phyloP scores from a whole-genome alignment of 192 early-diverging fungal genomes.

The Endogone sp. region DNA sequence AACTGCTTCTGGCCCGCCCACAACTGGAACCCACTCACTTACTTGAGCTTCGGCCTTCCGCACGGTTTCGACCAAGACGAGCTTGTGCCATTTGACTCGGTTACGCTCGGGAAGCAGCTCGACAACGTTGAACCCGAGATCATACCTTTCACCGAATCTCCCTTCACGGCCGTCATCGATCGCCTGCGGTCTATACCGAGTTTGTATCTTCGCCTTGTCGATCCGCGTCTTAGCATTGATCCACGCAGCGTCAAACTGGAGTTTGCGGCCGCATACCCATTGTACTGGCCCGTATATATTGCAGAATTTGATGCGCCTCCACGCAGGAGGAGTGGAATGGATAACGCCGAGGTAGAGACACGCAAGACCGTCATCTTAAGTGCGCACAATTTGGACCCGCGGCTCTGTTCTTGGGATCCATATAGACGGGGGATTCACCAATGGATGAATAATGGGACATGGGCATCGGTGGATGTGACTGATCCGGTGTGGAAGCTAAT shows the following conservation, averaged over 20 bases:
- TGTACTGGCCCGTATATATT: slow-evolving; percentile 32
- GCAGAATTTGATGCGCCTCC: slow-evolving; percentile 10
- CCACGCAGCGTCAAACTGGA: slow-evolving; percentile 2
- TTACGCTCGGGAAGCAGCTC: not conserved
- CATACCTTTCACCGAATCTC: slow-evolving; percentile 20
- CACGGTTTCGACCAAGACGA: slow-evolving; percentile 3
- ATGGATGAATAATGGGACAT: slow-evolving; percentile 27
- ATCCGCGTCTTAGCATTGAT: not conserved
- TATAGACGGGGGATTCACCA: not conserved
- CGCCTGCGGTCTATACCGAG: not conserved
- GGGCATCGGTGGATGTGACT: slow-evolving; percentile 22
- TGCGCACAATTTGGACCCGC: slow-evolving; percentile 18
- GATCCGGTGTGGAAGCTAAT: slow-evolving; percentile 20
- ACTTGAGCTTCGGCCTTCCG: slow-evolving; percentile 19
- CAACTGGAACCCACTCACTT: slow-evolving; percentile 21
- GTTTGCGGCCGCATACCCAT: slow-evolving; percentile 23
- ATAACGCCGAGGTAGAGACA: not conserved
- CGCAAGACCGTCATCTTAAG: slow-evolving; percentile 16
- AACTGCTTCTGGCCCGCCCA: slow-evolving; percentile 28
- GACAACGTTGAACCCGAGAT: slow-evolving; percentile 11
- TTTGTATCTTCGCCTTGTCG: not conserved
- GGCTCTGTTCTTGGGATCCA: slow-evolving; percentile 20
- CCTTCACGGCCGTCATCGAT: slow-evolving; percentile 11
- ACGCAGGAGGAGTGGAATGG: not conserved
- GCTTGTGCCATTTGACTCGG: slow-evolving; percentile 8